Conservation (phyloP, 2,329 filamentous ascomycete species). For the Diaporthe citrichinensis region DNA sequence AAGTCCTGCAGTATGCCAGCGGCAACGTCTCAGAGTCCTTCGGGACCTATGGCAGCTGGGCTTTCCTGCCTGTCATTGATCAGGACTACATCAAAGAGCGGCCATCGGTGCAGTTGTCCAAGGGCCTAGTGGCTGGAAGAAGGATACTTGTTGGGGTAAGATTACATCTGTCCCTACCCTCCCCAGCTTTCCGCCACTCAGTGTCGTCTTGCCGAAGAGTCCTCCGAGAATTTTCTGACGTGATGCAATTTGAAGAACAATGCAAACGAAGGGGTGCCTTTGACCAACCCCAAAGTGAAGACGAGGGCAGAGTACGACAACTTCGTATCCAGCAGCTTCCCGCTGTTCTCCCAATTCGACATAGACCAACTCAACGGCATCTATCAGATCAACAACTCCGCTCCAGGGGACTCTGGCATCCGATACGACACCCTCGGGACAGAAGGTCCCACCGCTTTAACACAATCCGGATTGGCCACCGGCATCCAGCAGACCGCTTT, state of each 20-base stretch:
- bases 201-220: not conserved
- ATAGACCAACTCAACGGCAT: constrained; percentile 17
- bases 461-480: constrained; percentile 58
- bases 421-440: constrained; percentile 55
- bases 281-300: constrained; percentile 49
- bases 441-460: constrained; percentile 58
- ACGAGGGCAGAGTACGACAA: constrained; percentile 45
- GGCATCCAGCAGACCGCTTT: constrained; percentile 64
- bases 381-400: constrained; percentile 43
- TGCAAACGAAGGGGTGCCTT: constrained; percentile 51
- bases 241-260: constrained; percentile 46
- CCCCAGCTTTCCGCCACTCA: no score
- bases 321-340: constrained; percentile 45
- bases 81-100: constrained; percentile 47
- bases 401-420: constrained; percentile 27
- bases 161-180: not conserved
- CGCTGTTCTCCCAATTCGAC: not conserved
- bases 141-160: constrained; percentile 39
- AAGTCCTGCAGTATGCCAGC: constrained; percentile 48
- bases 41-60: constrained; percentile 49
- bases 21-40: constrained; percentile 47
- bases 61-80: constrained; percentile 49
- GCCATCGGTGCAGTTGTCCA: constrained; percentile 36
- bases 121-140: constrained; percentile 40
- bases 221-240: not conserved